Base-by-base conservation (phyloP, 2,329 filamentous ascomycete genomes). In the Tolypocladium album region DNA sequence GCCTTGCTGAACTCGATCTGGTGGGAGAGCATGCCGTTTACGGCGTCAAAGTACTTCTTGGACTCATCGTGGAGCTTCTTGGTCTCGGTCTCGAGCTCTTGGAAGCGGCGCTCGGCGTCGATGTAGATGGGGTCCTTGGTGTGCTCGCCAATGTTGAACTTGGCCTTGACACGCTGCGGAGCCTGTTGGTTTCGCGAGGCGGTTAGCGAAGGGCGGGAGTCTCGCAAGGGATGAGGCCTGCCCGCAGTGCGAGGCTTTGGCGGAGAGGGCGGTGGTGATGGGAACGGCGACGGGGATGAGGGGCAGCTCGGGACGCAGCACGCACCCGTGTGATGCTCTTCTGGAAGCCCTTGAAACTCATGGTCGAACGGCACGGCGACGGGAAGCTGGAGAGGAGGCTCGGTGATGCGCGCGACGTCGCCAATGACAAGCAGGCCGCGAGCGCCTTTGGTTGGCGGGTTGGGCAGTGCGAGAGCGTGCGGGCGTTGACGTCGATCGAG, bases 1-100 rank as follows among this genome's bases (percentile, higher is more conserved):
- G 92, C 90, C 77, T 96, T 86, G 68, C 93, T 96, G 78, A 99
- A 99, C 73, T 96, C 93, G 76, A 99, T 97, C 79, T 99, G 94
- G 77, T 97, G 92, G 71, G 81, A 85, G 69, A 99, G 84, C 94
- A 99, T 99, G 80, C 89, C 90, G 78, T 97, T 97, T 78, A 99
- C 97, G 72, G 94, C 90, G 59, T 96, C 87, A 69, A 96, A 97
- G 76, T 99, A 99, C 78, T 96, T 97, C 75, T 92, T 89, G 60
- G 91, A 96, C 76, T 97, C 93, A 78, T 96, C 91, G 76, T 97
- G 93, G 38, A 97, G 86, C 75, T 89, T 93, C 82, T 97, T 97
- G 42, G 94, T 97, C 78, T 99, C 92, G 65, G 81, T 88, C 76
- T 99, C 94, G 64, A 99, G 83, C 78, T 99, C 94, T 65, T 91